Evolutionary conservation across 1,284 basidiomycete genomes (phyloP).

Genomic region (Moesziomyces parantarcticus): DNA sequence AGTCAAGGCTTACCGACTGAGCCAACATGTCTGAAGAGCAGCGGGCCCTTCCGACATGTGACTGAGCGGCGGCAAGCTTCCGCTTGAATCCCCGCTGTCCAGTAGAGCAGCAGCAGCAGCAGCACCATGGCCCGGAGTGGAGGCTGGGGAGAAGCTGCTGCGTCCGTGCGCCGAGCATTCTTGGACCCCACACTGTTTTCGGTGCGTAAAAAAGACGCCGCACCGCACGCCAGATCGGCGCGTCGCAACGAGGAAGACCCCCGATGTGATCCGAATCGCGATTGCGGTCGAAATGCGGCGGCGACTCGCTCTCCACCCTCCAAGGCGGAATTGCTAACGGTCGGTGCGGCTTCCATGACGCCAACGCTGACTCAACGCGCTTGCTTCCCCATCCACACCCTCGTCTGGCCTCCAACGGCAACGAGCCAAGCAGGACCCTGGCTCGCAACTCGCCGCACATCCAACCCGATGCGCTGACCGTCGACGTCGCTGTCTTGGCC

Average conservation of each 20-base stretch:
- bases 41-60: neutral
- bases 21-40: neutral
- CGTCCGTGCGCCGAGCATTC: neutral
- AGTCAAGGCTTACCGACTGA: neutral
- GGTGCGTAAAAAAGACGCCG: neutral
- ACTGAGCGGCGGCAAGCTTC: neutral
- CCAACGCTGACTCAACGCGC: conserved; percentile 20
- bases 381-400: neutral
- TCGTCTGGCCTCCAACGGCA: neutral
- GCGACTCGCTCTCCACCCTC: conserved; percentile 1
- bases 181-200: neutral
- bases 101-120: too few species aligned
- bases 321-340: neutral
- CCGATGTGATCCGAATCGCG: too few species aligned
- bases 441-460: neutral
- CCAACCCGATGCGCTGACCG: too few species aligned
- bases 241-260: too few species aligned
- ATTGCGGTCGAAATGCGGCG: neutral
- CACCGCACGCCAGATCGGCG: too few species aligned
- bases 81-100: neutral
- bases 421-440: neutral
- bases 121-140: too few species aligned
- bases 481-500: too few species aligned
- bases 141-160: neutral
- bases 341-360: conserved; percentile 10